Percentiles rank a stretch among this genome's conserved stretches.
Conservation (phyloP, 208 protist genomes). For the Leishmania lainsoni region DNA sequence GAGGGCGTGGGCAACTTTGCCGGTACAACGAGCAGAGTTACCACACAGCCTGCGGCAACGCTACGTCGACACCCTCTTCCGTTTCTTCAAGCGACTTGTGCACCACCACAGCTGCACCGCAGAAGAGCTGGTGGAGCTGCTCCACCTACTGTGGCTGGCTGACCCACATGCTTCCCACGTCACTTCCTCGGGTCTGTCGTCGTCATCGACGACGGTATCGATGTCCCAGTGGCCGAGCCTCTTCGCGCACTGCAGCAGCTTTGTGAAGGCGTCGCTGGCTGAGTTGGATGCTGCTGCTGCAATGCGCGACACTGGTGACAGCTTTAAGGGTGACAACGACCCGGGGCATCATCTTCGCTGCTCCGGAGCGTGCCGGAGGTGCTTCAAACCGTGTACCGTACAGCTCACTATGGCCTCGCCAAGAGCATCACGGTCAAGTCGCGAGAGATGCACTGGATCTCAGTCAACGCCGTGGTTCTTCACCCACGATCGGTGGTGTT, state of each 20-base stretch:
- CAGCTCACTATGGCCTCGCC: background rate
- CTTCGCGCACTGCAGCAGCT: background rate
- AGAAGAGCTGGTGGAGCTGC: conserved; percentile 23
- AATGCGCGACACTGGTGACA: background rate
- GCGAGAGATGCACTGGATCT: conserved; percentile 1
- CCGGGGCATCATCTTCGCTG: background rate
- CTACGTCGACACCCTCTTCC: conserved; percentile 31
- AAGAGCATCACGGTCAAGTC: background rate
- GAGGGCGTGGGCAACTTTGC: conserved; percentile 10
- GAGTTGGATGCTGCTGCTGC: background rate
- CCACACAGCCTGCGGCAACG: conserved; percentile 15
- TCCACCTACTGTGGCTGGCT: conserved; percentile 33
- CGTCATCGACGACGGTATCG: background rate
- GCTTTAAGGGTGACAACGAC: background rate
- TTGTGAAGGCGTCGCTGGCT: background rate
- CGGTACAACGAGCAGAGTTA: conserved; percentile 13
- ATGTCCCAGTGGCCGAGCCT: conserved; percentile 17
- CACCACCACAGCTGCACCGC: conserved; percentile 4
- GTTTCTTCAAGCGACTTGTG: conserved; percentile 13
- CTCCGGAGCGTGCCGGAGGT: background rate
- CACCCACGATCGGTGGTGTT: conserved; percentile 5
- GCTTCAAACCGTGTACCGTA: conserved; percentile 7
- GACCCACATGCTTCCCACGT: conserved; percentile 17
- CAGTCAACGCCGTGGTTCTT: background rate
- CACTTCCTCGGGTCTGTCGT: background rate